Evolutionary conservation across 2,329 filamentous ascomycete genomes (phyloP).

Genomic region (Tolypocladium guangdongense): DNA sequence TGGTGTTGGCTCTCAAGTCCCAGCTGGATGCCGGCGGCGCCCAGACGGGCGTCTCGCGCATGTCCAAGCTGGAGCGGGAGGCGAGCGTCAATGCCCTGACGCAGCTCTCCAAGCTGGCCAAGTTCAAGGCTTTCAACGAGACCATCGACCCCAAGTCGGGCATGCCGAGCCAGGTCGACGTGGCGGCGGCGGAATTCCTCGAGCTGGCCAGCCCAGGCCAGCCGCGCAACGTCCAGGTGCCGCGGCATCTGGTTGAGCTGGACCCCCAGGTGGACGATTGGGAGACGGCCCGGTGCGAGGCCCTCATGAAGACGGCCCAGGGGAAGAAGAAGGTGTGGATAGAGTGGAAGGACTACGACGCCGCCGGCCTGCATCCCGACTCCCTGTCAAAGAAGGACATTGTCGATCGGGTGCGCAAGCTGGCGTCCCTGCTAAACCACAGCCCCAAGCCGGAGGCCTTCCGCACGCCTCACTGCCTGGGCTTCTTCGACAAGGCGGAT

Average conservation of each 20-base stretch:
- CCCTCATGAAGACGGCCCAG: slow-evolving; percentile 21
- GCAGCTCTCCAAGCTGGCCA: slow-evolving; percentile 32
- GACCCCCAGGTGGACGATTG: slow-evolving; percentile 19
- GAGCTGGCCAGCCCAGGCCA: slow-evolving; percentile 24
- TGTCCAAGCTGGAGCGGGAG: slow-evolving; percentile 23
- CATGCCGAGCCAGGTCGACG: slow-evolving; percentile 18
- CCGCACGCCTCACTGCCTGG: slow-evolving; percentile 37
- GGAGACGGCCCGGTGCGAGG: slow-evolving; percentile 28
- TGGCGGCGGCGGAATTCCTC: slow-evolving; percentile 25
- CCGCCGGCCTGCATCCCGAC: slow-evolving; percentile 19
- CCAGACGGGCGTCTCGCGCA: slow-evolving; percentile 12
- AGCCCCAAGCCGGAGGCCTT: slow-evolving; percentile 37
- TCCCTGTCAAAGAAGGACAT: slow-evolving; percentile 31
- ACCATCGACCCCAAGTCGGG: slow-evolving; percentile 27
- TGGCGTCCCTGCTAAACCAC: slow-evolving; percentile 36
- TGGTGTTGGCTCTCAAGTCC: slow-evolving; percentile 34
- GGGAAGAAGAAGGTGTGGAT: slow-evolving; percentile 33
- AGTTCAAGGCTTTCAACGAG: slow-evolving; percentile 41
- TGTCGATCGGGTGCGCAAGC: slow-evolving; percentile 31
- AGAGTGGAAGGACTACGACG: slow-evolving; percentile 39
- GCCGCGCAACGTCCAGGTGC: slow-evolving; percentile 21
- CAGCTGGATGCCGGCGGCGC: slow-evolving; percentile 23
- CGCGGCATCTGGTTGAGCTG: slow-evolving; percentile 23
- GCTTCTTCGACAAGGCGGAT: slow-evolving; percentile 37
- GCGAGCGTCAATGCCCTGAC: slow-evolving; percentile 28